phyloP scores from a whole-genome alignment of 2,329 filamentous ascomycete species.

The Epichloe amarillans region DNA sequence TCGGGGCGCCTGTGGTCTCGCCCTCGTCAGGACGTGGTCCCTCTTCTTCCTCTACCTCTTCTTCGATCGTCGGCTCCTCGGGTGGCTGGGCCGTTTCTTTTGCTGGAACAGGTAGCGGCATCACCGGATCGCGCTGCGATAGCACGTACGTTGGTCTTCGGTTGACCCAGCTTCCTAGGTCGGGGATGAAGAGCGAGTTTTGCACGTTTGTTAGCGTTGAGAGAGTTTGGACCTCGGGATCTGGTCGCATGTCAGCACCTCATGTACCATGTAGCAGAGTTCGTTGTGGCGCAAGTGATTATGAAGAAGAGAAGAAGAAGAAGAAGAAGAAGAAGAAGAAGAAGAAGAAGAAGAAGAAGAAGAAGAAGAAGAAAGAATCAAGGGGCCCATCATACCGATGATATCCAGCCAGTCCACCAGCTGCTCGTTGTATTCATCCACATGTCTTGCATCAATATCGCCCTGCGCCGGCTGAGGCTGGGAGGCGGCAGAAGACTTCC shows the following conservation, averaged over 20 bases:
- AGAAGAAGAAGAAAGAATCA: too few species aligned
- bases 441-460: conserved; percentile 8
- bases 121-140: conserved; percentile 25
- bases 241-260: conserved; percentile 28
- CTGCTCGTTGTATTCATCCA: conserved; percentile 25
- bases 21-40: conserved; percentile 7
- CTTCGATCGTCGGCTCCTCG: conserved; percentile 9
- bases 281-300: too few species aligned
- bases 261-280: too few species aligned
- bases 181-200: conserved; percentile 76
- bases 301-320: background rate
- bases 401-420: conserved; percentile 27
- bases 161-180: conserved; percentile 64
- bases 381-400: conserved; percentile 17
- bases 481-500: background rate
- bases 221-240: conserved; percentile 71
- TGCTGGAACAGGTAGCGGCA: background rate
- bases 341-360: background rate
- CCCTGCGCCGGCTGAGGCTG: conserved; percentile 1
- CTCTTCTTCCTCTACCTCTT: background rate
- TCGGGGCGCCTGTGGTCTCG: conserved; percentile 10
- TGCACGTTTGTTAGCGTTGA: conserved; percentile 81
- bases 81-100: background rate
- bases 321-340: too few species aligned
- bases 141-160: conserved; percentile 67